Base-by-base conservation (phyloP, 805 yeast species). In the Millerago galiae region DNA sequence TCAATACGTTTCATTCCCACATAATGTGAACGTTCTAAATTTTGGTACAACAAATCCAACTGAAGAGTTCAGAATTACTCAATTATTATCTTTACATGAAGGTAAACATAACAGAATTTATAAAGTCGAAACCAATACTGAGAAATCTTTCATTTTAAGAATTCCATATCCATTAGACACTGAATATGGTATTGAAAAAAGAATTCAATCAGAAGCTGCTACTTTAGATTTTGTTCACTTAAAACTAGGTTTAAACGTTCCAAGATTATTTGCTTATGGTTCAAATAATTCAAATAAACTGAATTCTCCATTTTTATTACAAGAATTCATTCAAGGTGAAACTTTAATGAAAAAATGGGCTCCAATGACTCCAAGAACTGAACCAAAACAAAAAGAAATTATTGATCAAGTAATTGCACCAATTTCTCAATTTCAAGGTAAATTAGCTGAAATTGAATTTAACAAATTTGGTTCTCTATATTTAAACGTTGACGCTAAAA, bases 81-180 rank as follows among this genome's bases (percentile, higher is more conserved):
- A 90, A 37, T 78, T 91, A 59, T 77, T 86, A 45, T 83, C 95
- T 42, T 74, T 88, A 46, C 95, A 87, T 58, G 98, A 91, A 62
- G 99, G 98, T 42, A 88, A 87, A 65, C 96, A 88, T 60, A 91
- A 91, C 66, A 75, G 96, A 59, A 70, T 91, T 46, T 91, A 90
- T 65, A 79, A 83, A 59, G 66, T 89, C 31, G 75, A 77, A 16
- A 68, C 89, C 42, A 75, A 75, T 49, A 74, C 77, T 40, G 80
- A 67, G 3, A 81, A 77, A 51, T 66, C 74, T 9, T 79, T 83
- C 50, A 75, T 86, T 25, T 71, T 93, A 61, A 77, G 99, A 61
- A 75, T 93, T 41, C 99, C 98, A 17, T 93, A 93, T 60, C 75
- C 77, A 40, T 66, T 81, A 45, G 84, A 83, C 39, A 72, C 88